These are phyloP conservation scores for Zea mays DNA, from an alignment of 176 grass and related monocot genomes.

Conservation along the genomic window DNA sequence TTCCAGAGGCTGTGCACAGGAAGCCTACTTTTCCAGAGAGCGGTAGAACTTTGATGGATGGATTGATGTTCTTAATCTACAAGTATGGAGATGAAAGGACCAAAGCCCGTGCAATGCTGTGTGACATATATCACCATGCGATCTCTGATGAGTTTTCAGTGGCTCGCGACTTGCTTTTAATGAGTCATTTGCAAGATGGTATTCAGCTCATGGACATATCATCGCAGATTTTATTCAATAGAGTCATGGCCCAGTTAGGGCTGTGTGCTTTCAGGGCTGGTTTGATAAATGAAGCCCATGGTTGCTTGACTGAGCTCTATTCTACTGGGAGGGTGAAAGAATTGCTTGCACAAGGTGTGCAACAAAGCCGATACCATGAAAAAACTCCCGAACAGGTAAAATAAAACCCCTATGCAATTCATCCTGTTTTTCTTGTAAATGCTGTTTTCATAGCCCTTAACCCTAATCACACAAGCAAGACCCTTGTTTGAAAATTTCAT, in stretches of 20 bases:
- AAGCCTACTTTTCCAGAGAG: slow-evolving; percentile 88
- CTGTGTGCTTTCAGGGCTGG: slow-evolving; percentile 87
- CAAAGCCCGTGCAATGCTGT: slow-evolving; percentile 94
- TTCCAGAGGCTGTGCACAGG: slow-evolving; percentile 81
- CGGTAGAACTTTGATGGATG: slow-evolving; percentile 72
- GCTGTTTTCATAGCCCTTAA: neutral
- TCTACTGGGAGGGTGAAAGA: slow-evolving; percentile 84
- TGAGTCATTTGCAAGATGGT: slow-evolving; percentile 96
- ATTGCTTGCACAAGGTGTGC: slow-evolving; percentile 89
- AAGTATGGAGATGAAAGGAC: slow-evolving; percentile 94
- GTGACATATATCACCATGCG: slow-evolving; percentile 96
- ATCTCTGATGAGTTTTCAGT: slow-evolving; percentile 86
- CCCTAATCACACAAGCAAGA: neutral
- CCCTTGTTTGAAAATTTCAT: neutral
- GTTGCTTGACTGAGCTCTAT: slow-evolving; percentile 86
- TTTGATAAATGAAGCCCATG: slow-evolving; percentile 83
- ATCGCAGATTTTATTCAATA: slow-evolving; percentile 90
- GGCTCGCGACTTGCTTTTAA: slow-evolving; percentile 87
- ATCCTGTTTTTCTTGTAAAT: slow-evolving; percentile 5
- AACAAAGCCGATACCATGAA: slow-evolving; percentile 90
- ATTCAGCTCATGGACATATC: slow-evolving; percentile 95
- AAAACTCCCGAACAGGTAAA: slow-evolving; percentile 96
- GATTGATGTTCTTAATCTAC: slow-evolving; percentile 82
- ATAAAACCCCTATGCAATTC: neutral
- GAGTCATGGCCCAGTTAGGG: slow-evolving; percentile 88